Base-by-base conservation (phyloP, 2,329 filamentous ascomycete genomes). In the Cladosporium oxysporum region DNA sequence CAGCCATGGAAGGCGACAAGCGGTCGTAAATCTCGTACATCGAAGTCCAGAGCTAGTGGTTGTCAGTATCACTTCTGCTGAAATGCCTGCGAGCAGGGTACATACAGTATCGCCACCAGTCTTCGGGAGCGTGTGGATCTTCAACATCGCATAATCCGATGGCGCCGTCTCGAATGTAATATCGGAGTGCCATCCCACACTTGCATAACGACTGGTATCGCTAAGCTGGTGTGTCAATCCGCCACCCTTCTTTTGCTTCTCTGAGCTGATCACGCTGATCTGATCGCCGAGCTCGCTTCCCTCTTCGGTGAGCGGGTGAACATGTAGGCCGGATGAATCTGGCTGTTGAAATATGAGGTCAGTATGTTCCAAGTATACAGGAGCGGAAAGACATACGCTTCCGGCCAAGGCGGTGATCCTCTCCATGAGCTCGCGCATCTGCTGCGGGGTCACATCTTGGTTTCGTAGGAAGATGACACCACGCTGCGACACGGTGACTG, bases 91-190 rank as follows among this genome's bases (percentile, higher is more conserved):
- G 21, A 59, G 69, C 68, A 62, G 78, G 77, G 7, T 5, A 62
- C 61, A 31, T 35, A 96, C 81, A 0, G 93, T 97, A 75, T 97
- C 93, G 59, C 93, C 93, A 37, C 93, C 93, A 0, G 87, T 89
- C 49, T 86, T 83, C 0, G 93, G 93, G 55, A 87, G 89, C 74
- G 97, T 92, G 23, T 97, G 85, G 59, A 93, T 84, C 75, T 96
- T 96, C 49, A 97, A 79, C 79, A 97, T 96, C 0, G 93, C 96
- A 0, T 92, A 96, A 35, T 92, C 92, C 0, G 93, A 92, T 1
- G 93, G 92, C 79, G 97, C 93, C 69, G 86, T 81, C 80, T 97
- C 93, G 75, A 96, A 97, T 0, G 90, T 91, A 1, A 96, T 89
- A 71, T 97, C 93, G 0, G 89, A 91, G 79, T 97, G 93, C 92